Conservation (phyloP, 176 grass and related monocot genomes). For the Thinopyrum elongatum region DNA sequence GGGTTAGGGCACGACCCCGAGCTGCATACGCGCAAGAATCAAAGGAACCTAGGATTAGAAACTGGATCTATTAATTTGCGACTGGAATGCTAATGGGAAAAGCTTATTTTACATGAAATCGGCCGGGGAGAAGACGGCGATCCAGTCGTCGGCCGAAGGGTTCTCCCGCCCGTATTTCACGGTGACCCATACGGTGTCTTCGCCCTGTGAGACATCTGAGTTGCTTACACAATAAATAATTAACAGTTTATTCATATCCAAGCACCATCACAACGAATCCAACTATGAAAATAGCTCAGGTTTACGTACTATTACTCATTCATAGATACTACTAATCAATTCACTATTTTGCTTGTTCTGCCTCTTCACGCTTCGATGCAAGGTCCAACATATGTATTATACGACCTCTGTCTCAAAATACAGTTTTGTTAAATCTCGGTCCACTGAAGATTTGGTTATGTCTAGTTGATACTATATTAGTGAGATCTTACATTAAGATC, state of each 20-base stretch:
- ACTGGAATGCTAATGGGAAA: not conserved
- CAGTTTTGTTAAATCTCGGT: too few species aligned
- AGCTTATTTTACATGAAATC: conserved; percentile 44
- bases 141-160: conserved; percentile 60
- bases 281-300: not conserved
- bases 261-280: not conserved
- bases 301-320: too few species aligned
- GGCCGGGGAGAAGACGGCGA: conserved; percentile 82
- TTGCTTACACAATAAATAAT: not conserved
- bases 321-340: too few species aligned
- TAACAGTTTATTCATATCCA: not conserved
- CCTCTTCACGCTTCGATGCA: too few species aligned
- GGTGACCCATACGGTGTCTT: conserved; percentile 64
- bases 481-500: too few species aligned
- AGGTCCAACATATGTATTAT: too few species aligned
- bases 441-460: too few species aligned
- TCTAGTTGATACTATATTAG: too few species aligned
- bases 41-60: not conserved
- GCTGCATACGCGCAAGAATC: conserved; percentile 22
- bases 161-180: conserved; percentile 45
- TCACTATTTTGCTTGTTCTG: too few species aligned
- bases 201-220: conserved; percentile 34
- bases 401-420: too few species aligned
- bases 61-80: not conserved
- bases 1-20: conserved; percentile 50